Evolutionary conservation across 352 stramenopile species (phyloP).

Genomic region (Aphanomyces astaci): DNA sequence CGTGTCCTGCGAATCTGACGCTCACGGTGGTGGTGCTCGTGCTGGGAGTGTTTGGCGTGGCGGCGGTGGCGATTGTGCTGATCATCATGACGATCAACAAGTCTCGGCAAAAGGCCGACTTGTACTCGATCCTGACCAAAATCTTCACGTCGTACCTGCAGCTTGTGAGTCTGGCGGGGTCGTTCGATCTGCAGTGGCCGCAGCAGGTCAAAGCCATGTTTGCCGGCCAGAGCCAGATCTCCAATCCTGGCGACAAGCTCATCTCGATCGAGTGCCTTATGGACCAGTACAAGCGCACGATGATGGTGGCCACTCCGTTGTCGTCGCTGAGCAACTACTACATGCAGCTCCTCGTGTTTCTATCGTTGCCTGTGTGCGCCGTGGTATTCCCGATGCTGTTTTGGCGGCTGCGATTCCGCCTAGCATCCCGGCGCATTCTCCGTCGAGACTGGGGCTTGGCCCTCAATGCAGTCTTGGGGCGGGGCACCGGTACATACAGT

Average conservation of each 20-base stretch:
- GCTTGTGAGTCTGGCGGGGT: constrained; percentile 12
- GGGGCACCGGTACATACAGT: neutral
- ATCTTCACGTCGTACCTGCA: constrained; percentile 22
- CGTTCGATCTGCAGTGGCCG: constrained; percentile 19
- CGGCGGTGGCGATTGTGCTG: neutral
- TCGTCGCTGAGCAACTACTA: constrained; percentile 1
- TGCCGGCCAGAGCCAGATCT: neutral
- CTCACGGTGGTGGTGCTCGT: constrained; percentile 14
- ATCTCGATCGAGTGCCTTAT: constrained; percentile 15
- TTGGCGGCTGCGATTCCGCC: neutral
- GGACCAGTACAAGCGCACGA: neutral
- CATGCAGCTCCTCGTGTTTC: constrained; percentile 13
- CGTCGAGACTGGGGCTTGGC: neutral
- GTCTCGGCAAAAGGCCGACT: neutral
- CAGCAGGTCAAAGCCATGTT: constrained; percentile 5
- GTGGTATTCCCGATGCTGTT: neutral
- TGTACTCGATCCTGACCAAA: constrained; percentile 13
- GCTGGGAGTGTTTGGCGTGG: neutral
- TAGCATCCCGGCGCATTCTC: neutral
- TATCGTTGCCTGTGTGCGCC: neutral
- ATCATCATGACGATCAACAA: constrained; percentile 23
- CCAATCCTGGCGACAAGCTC: constrained; percentile 13
- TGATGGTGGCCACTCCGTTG: neutral
- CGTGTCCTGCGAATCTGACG: neutral
- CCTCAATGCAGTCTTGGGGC: neutral